Evolutionary conservation across 768 basidiomycete genomes (phyloP).

Genomic region (Coprinopsis sp.): DNA sequence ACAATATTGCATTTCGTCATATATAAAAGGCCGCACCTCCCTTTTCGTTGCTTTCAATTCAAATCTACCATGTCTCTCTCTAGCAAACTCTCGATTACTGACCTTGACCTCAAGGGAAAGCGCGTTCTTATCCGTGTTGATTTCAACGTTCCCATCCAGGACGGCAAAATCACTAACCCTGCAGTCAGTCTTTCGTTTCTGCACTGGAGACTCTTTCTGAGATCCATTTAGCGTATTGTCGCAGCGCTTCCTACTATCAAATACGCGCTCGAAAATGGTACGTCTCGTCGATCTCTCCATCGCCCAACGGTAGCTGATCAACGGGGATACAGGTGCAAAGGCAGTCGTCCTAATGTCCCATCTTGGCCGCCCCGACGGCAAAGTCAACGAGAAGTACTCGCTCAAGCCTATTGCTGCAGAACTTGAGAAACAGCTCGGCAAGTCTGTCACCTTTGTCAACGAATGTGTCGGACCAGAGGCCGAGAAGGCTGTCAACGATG

Average conservation of each 20-base stretch:
- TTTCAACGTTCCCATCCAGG: constrained; percentile 92
- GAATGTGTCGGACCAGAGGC: constrained; percentile 87
- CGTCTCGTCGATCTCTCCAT: constrained; percentile 21
- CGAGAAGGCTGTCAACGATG: constrained; percentile 69
- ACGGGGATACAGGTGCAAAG: constrained; percentile 54
- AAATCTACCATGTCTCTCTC: constrained; percentile 78
- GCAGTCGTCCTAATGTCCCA: constrained; percentile 95
- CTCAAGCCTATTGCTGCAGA: constrained; percentile 83
- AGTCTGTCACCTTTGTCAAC: constrained; percentile 71
- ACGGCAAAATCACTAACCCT: constrained; percentile 92
- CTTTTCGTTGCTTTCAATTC: constrained; percentile 14
- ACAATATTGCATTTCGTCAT: too few relatives aligned
- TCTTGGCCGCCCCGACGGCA: constrained; percentile 94
- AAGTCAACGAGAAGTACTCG: constrained; percentile 83
- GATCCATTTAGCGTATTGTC: constrained; percentile 74
- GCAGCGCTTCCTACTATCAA: constrained; percentile 94
- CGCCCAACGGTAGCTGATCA: constrained; percentile 11
- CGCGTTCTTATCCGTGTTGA: constrained; percentile 93
- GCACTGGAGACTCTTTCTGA: constrained; percentile 12
- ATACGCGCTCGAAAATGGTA: constrained; percentile 83
- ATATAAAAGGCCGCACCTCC: constrained; percentile 13
- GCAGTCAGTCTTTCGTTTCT: constrained; percentile 57
- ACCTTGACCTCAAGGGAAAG: constrained; percentile 82
- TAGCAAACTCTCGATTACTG: constrained; percentile 90
- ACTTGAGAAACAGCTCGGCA: constrained; percentile 67